Percentiles rank a stretch among this genome's conserved stretches.
Conservation (phyloP, 2,329 filamentous ascomycete species). For the Epichloe sylvatica region DNA sequence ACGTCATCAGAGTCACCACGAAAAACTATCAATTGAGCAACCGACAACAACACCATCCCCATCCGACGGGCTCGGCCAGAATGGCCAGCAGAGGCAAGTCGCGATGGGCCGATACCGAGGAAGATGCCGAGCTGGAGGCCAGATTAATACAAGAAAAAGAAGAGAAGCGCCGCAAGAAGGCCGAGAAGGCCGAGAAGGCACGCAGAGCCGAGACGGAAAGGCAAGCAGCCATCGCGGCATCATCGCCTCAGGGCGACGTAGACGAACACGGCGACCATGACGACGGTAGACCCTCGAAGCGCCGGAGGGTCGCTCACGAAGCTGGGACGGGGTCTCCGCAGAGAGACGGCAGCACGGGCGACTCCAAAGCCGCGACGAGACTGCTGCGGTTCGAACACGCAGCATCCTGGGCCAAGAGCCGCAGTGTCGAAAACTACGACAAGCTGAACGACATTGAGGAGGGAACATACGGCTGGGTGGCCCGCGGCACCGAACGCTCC, state of each 20-base stretch:
- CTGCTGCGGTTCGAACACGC: constrained; percentile 56
- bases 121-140: constrained; percentile 61
- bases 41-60: not conserved
- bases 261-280: constrained; percentile 13
- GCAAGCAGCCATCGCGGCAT: not conserved
- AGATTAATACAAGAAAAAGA: constrained; percentile 71
- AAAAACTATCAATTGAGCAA: too few relatives aligned
- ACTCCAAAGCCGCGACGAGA: constrained; percentile 27
- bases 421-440: constrained; percentile 78
- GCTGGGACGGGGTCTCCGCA: constrained; percentile 11
- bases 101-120: constrained; percentile 76
- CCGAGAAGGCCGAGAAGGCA: constrained; percentile 48
- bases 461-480: constrained; percentile 90
- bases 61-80: not conserved
- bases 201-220: constrained; percentile 41
- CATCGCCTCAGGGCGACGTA: constrained; percentile 1
- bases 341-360: not conserved
- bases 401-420: constrained; percentile 52
- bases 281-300: constrained; percentile 42
- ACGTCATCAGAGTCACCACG: too few relatives aligned
- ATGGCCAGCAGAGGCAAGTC: constrained; percentile 56
- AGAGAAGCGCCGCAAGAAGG: constrained; percentile 73
- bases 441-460: constrained; percentile 95
- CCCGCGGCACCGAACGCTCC: constrained; percentile 58
- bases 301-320: constrained; percentile 42